These are phyloP conservation scores for Dendrobium nobile DNA, from an alignment of 106 monocot genomes.

Conservation along the genomic window DNA sequence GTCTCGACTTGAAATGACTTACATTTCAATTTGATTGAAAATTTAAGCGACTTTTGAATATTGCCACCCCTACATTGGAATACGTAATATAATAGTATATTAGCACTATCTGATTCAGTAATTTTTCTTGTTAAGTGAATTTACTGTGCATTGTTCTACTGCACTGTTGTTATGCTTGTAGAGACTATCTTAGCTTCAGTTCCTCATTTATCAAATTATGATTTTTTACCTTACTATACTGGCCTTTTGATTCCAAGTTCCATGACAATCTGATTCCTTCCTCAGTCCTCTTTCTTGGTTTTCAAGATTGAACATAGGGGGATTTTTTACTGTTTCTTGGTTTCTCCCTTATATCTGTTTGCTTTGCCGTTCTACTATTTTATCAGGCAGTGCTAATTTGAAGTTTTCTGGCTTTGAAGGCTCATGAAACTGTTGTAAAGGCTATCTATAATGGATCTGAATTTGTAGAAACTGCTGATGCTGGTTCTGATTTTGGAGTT, in stretches of 20 bases:
- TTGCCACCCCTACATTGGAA: neutral
- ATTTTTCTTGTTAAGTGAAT: neutral
- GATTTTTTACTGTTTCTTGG: neutral
- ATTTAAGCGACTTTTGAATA: neutral
- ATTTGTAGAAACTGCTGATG: constrained; percentile 33
- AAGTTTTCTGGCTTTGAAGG: constrained; percentile 29
- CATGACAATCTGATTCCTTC: neutral
- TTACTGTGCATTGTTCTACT: neutral
- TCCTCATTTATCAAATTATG: neutral
- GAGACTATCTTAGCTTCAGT: neutral
- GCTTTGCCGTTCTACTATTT: neutral
- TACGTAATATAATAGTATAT: neutral
- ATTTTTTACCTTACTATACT: neutral
- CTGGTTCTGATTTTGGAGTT: constrained; percentile 67
- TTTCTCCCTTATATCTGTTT: neutral
- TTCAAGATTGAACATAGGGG: neutral
- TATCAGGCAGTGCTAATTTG: neutral
- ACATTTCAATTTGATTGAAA: neutral
- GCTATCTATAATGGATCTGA: constrained; percentile 81
- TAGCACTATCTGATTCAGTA: neutral
- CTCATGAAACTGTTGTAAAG: constrained; percentile 75
- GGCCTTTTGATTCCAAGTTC: neutral
- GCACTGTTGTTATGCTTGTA: neutral
- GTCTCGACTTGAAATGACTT: neutral
- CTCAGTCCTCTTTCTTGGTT: neutral